These are phyloP conservation scores for Gautieria morchelliformis DNA, from an alignment of 768 basidiomycete genomes.

Conservation along the genomic window DNA sequence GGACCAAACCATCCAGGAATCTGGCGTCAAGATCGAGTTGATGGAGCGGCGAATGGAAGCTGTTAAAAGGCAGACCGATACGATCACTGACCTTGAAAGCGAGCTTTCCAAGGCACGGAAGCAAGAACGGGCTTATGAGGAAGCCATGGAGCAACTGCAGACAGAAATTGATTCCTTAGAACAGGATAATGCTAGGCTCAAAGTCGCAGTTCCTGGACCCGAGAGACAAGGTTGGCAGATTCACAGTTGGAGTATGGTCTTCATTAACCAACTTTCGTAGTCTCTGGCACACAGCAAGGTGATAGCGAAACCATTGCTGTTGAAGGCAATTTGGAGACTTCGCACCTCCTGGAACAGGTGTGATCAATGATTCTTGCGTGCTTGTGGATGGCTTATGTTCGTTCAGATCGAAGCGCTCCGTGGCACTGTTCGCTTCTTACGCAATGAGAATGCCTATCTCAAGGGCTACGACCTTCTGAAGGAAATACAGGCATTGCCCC, in stretches of 20 bases:
- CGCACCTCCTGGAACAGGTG: constrained; percentile 83
- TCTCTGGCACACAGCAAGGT: constrained; percentile 37
- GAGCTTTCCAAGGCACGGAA: constrained; percentile 75
- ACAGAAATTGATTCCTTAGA: constrained; percentile 79
- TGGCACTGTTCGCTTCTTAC: constrained; percentile 84
- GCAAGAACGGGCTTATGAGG: constrained; percentile 84
- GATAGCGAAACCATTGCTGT: constrained; percentile 56
- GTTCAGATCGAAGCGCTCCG: constrained; percentile 81
- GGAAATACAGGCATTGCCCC: constrained; percentile 68
- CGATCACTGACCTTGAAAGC: constrained; percentile 68
- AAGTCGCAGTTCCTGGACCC: constrained; percentile 50
- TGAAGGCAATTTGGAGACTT: constrained; percentile 80
- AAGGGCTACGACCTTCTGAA: constrained; percentile 85
- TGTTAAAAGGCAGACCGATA: constrained; percentile 83
- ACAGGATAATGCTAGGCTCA: constrained; percentile 81
- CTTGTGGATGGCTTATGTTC: constrained; percentile 7
- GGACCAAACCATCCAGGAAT: constrained; percentile 86
- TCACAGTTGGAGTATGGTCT: neutral
- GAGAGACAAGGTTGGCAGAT: constrained; percentile 57
- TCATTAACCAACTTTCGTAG: constrained; percentile 18
- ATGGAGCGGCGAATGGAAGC: constrained; percentile 91
- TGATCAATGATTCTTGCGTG: constrained; percentile 7
- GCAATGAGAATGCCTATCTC: constrained; percentile 87
- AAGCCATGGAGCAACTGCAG: constrained; percentile 89
- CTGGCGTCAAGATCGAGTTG: constrained; percentile 84